A percentile compares a stretch with the other conserved stretches of the same genome.
phyloP scores from a whole-genome alignment of 2,329 filamentous ascomycete species.

The Aspergillus thermomutatus region DNA sequence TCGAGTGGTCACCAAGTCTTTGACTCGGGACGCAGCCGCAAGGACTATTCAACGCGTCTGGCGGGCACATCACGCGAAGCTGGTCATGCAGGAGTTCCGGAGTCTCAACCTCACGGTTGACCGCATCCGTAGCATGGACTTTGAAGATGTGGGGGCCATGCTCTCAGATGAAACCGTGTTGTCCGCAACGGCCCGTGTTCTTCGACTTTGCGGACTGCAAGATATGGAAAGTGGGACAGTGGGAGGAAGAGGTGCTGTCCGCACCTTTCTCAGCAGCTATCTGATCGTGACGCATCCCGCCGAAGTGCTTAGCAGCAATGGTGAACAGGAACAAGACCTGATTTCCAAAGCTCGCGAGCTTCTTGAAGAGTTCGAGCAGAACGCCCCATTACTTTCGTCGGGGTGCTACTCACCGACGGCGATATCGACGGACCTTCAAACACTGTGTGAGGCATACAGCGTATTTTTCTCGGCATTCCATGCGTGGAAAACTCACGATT shows the following conservation, averaged over 20 bases:
- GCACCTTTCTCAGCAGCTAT: constrained; percentile 63
- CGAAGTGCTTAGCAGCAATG: constrained; percentile 58
- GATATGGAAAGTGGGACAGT: constrained; percentile 49
- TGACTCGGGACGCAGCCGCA: constrained; percentile 53
- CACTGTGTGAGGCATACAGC: constrained; percentile 55
- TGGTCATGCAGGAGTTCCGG: constrained; percentile 50
- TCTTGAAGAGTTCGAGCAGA: constrained; percentile 54
- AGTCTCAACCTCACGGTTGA: constrained; percentile 52
- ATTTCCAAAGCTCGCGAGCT: constrained; percentile 60
- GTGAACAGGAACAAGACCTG: constrained; percentile 61
- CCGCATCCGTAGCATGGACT: constrained; percentile 50
- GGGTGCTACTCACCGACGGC: constrained; percentile 36
- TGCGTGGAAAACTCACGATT: constrained; percentile 64
- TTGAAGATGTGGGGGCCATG: constrained; percentile 57
- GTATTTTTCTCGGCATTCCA: constrained; percentile 62
- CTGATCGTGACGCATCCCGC: constrained; percentile 60
- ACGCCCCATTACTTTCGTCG: constrained; percentile 48
- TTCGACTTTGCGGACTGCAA: constrained; percentile 55
- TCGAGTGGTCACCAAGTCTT: constrained; percentile 30
- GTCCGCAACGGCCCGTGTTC: constrained; percentile 50
- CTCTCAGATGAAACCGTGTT: constrained; percentile 56
- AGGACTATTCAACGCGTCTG: constrained; percentile 58
- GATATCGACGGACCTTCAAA: constrained; percentile 47
- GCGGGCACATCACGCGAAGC: constrained; percentile 49
- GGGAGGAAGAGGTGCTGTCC: constrained; percentile 50